Evolutionary conservation across 495 filamentous ascomycete genomes (phyloP), one percentile per base, ranked within the genome.

Genomic region (Staphylotrichum longicolle): DNA sequence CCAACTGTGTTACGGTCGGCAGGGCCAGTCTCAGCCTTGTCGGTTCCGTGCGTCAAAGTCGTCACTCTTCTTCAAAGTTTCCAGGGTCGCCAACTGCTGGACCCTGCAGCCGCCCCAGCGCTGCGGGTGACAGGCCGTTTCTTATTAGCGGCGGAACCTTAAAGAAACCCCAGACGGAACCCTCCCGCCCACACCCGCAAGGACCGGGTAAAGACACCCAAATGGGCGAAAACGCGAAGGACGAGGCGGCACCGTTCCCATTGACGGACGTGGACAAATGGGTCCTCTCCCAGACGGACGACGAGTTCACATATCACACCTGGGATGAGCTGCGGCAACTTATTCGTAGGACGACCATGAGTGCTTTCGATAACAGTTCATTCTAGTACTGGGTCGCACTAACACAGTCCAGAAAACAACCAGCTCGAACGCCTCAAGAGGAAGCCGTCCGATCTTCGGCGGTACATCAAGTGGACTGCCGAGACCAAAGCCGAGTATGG

Each of bases 401-500:
- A 65, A 55, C 33, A 41, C 27, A 55, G 9, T 30, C 37, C 63
- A 89, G 86, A 80, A 37, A 70, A 63, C 53, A 94, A 95, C 70
- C 81, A 89, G 49, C 88, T 96, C 66, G 83, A 80, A 34, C 79
- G 86, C 11, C 81, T 98, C 37, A 90, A 89, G 74, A 85, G 93
- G 60, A 86, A 85, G 72, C 93, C 93, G 37, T 91, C 88, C 62
- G 89, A 94, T 69, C 82, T 96, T 9, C 80, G 84, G 68, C 88
- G 89, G 51, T 98, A 98, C 73, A 86, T 94, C 56, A 73, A 83
- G 56, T 96, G 92, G 92, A 85, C 84, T 8, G 75, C 80, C 57
- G 74, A 85, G 50, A 89, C 81, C 54, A 91, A 90, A 63, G 74
- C 77, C 37, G 66, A 85, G 58, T 96, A 94, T 72, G 91, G 91